Base-by-base conservation (phyloP, 345 rosid genomes). In the Anastatica hierochuntica region DNA sequence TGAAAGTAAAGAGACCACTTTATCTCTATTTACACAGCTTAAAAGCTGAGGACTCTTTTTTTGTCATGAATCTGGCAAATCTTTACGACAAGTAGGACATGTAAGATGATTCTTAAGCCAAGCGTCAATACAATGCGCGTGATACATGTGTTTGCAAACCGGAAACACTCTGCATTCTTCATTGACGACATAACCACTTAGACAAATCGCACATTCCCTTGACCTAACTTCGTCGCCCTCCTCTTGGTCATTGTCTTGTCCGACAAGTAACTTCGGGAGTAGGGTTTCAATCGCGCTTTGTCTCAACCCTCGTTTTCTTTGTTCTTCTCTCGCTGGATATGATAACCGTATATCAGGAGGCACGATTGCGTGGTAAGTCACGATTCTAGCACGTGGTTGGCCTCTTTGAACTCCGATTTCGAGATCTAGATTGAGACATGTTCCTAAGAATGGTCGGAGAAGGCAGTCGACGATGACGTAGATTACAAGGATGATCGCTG, bases 41-140 rank as follows among this genome's bases (percentile, higher is more conserved):
- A 27, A 10, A 21, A 27, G 33, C 21, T n/a, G 13, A 3, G 4
- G 17, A 39, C 1, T n/a, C n/a, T n/a, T n/a, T 7, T 21, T 1
- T 27, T 52, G 65, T 45, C 71, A 67, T 34, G 62, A 60, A 14
- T 48, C 58, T 47, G 14, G 38, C 23, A 67, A 19, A 24, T 53
- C 40, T 5, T 31, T 33, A 60, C 72, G 67, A 43, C 72, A 67
- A 54, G 53, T 55, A 53, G 72, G 72, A 68, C 72, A 61, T 23
- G 63, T 68, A 10, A 61, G 46, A 61, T 68, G 72, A 54, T 68
- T 61, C 29, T 48, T 55, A 19, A 68, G 56, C 72, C 72, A 68
- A 18, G 36, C 41, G 11, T 60, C 67, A 11, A 68, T 61, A 48
- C 72, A 68, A 42, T 10, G 12, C 12, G 54, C 67, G 5, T 68